These are phyloP conservation scores for Boletus reticulatus DNA, from an alignment of 768 basidiomycete species.

Conservation along the genomic window DNA sequence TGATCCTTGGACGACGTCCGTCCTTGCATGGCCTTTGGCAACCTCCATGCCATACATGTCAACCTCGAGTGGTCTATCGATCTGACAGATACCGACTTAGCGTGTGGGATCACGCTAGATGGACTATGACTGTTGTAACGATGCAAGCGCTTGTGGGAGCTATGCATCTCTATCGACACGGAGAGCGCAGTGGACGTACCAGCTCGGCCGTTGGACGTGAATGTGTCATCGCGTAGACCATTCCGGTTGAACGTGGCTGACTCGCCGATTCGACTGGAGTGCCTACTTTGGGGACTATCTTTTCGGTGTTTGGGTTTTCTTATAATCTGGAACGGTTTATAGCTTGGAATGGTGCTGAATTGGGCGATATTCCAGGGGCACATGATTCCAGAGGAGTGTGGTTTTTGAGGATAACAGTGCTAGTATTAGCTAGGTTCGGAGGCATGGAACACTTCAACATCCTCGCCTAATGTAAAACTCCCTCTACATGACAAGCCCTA, in stretches of 20 bases:
- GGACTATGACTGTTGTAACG: not conserved
- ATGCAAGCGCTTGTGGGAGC: not conserved
- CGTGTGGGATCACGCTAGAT: constrained; percentile 1
- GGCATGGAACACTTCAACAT: too few relatives aligned
- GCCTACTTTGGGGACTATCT: not conserved
- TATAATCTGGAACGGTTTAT: not conserved
- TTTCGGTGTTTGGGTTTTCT: not conserved
- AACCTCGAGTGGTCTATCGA: constrained; percentile 1
- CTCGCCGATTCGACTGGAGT: not conserved
- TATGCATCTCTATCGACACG: constrained; percentile 5
- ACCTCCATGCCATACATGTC: not conserved
- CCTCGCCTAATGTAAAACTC: not conserved
- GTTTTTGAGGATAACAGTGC: not conserved
- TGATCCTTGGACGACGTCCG: not conserved
- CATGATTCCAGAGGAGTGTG: not conserved
- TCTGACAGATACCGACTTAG: not conserved
- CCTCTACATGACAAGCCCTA: not conserved
- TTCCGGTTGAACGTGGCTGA: constrained; percentile 1
- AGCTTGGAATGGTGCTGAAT: not conserved
- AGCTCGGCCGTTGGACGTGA: not conserved
- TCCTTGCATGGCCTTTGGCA: not conserved
- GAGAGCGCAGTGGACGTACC: not conserved
- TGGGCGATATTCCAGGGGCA: not conserved
- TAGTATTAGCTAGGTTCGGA: too few relatives aligned
- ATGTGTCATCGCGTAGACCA: not conserved